A percentile compares a stretch with the other conserved stretches of the same genome.
Conservation (phyloP, 768 basidiomycete genomes). For the Strobilomyces echinocephalus region DNA sequence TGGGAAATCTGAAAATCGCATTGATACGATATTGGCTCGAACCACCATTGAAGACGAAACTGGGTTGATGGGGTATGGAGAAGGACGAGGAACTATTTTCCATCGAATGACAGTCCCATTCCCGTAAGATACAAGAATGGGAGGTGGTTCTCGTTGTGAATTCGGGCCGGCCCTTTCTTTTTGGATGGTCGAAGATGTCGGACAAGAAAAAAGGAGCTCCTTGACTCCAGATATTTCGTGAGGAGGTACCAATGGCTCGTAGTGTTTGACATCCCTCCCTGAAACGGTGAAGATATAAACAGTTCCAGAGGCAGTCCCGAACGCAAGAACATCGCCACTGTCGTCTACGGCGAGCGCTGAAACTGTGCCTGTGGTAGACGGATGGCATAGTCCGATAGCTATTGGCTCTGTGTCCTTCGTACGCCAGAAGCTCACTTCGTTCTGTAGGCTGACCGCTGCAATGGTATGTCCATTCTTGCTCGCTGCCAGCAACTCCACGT, state of each 20-base stretch:
- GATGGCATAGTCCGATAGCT: constrained; percentile 43
- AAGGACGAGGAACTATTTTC: constrained; percentile 26
- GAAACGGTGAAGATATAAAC: constrained; percentile 61
- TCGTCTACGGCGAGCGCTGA: constrained; percentile 63
- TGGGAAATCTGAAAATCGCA: constrained; percentile 42
- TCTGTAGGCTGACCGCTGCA: constrained; percentile 71
- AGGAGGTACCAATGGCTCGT: constrained; percentile 40
- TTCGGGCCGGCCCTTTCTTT: constrained; percentile 19
- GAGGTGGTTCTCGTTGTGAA: constrained; percentile 11
- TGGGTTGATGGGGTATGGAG: constrained; percentile 38
- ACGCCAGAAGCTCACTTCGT: constrained; percentile 72
- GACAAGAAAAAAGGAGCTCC: constrained; percentile 44
- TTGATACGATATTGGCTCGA: constrained; percentile 45
- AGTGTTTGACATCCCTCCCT: constrained; percentile 32
- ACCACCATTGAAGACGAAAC: constrained; percentile 41
- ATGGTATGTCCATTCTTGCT: constrained; percentile 64
- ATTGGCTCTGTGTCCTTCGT: constrained; percentile 38
- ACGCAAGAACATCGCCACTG: constrained; percentile 57
- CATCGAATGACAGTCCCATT: constrained; percentile 57
- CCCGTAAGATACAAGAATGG: constrained; percentile 51
- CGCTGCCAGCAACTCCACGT: constrained; percentile 74
- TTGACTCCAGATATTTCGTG: constrained; percentile 47
- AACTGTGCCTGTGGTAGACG: constrained; percentile 44
- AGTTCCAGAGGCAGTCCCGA: constrained; percentile 64
- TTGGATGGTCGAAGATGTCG: not conserved